Base-by-base conservation (phyloP, 2,329 filamentous ascomycete species). In the Chaetomium strumarium region DNA sequence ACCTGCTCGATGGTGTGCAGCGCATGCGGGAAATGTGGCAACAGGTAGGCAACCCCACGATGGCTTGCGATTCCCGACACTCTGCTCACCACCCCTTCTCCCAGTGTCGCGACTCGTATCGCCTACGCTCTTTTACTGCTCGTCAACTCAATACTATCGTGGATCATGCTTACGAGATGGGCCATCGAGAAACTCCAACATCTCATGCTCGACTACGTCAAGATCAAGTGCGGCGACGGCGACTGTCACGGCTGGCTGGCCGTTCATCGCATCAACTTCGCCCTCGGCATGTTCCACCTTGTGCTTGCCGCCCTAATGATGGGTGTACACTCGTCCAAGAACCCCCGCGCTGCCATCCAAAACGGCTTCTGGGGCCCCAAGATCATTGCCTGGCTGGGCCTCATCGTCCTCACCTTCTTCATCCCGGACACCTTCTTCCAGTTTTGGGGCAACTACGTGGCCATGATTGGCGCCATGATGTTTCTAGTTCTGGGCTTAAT, bases 291-390 rank as follows among this genome's bases (percentile, higher is more conserved):
- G 49, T 96, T 99, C 74, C 93, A 99, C 70, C 77, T 95, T 43
- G 78, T 96, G 58, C 82, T 97, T 62, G 90, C 89, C 5, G 74
- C 90, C 45, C 78, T 96, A 55, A 79, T 99, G 41, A 77, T 97
- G 51, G 93, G 93, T 47, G 90, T 99, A 47, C 83, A 81, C 49
- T 90, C 84, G 44, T 93, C 91, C 20, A 93, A 88, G 69, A 88
- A 95, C 67, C 86, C 87, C 41, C 86, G 93, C 59, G 91, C 93
- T 2, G 80, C 83, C 16, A 80, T 99, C 49, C 93, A 99, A 67
- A 99, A 99, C 72, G 93, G 92, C n/a, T 99, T 90, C 71, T 99
- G 93, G 93, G 93, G 91, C 1, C 93, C 93, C 42, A 99, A 99
- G 74, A 79, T 99, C 53, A 81, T 96, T 55, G 82, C 84, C 48